phyloP scores from a whole-genome alignment of 208 protist species.

The Leptomonas seymouri region DNA sequence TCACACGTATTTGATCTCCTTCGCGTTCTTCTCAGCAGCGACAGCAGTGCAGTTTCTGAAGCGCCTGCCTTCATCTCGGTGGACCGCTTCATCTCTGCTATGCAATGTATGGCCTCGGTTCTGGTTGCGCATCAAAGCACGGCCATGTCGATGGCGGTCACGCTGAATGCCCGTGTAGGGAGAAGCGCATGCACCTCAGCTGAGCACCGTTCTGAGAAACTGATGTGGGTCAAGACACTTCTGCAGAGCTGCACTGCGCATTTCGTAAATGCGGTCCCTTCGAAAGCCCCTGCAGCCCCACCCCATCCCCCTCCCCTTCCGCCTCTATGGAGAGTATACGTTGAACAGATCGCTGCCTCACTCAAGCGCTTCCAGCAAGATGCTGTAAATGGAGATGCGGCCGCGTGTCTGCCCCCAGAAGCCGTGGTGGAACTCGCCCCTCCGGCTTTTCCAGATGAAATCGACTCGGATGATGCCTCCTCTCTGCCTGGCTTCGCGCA shows the following conservation, averaged over 20 bases:
- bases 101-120: conserved; percentile 13
- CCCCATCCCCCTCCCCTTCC: neutral
- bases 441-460: neutral
- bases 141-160: conserved; percentile 20
- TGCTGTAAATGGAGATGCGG: too few species aligned
- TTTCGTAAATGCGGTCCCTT: neutral
- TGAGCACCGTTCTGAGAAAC: neutral
- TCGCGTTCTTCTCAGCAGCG: neutral
- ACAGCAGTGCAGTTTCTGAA: neutral
- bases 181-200: neutral
- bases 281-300: neutral
- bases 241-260: neutral
- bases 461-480: neutral
- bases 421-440: neutral
- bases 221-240: neutral
- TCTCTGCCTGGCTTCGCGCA: neutral
- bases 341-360: neutral
- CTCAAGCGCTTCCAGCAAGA: neutral
- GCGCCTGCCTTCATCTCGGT: conserved; percentile 10
- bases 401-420: neutral
- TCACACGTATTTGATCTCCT: neutral
- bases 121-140: conserved; percentile 12
- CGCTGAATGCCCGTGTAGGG: conserved; percentile 9
- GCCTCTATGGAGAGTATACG: neutral
- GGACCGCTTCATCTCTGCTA: conserved; percentile 20